Evolutionary conservation across 2,329 filamentous ascomycete species (phyloP), one percentile per base, ranked within the genome.

Genomic region (Sarocladium brachiariae): DNA sequence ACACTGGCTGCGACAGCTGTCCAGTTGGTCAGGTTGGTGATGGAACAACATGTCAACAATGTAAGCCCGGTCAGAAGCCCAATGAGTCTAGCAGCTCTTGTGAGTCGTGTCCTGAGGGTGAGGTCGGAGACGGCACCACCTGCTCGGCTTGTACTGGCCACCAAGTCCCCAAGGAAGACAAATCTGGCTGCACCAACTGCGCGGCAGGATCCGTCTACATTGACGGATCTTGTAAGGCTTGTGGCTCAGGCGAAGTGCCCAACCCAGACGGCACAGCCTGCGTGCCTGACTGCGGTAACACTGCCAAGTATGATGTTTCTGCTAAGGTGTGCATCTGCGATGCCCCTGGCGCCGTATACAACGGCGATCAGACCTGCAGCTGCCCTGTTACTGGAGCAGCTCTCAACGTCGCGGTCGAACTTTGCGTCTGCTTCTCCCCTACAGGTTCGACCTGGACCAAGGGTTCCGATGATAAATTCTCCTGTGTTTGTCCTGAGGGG

Each of bases 331-430:
- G 43, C 27, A 10, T 23, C 14, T 47, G 43, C 23, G 43, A 47
- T 25, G 43, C 43, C 23, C 43, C 43, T 33, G 43, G 43, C 9
- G 43, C 43, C 14, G 4, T 33, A 4, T 47, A 47, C 18, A 11
- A 16, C 18, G 43, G 43, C 19, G 43, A 47, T 27, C 43, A 47
- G 25, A 47, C 43, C 21, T 47, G 43, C 43, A 47, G 43, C 43
- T 47, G 43, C 14, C 43, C 43, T n/a, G 24, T 19, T 16, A n/a
- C 16, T 5, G 27, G 43, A 19, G 43, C 43, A 23, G 18, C n/a
- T 11, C 43, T 47, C 6, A 33, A 23, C 23, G 11, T 6, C 19
- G 27, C 14, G 8, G 43, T 24, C 19, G 21, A 34, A 24, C 5
- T 11, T 4, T 47, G 43, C n/a, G 43, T 47, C 43, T 47, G 43